These are phyloP conservation scores for Discostella stelligeroides DNA, from an alignment of 108 stramenopile genomes.

Conservation along the genomic window DNA sequence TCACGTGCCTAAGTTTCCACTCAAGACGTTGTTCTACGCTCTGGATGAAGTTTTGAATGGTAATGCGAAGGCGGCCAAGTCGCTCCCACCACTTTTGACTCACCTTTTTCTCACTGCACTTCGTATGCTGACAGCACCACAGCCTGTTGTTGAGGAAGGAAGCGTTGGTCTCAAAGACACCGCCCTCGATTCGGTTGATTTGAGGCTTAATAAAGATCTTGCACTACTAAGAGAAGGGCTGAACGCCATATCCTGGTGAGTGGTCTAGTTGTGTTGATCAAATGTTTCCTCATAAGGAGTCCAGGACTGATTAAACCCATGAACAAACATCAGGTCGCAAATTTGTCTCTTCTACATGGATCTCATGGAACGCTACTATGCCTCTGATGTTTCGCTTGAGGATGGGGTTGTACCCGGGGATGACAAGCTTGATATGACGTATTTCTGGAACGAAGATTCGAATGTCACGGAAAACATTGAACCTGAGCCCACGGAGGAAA, in stretches of 20 bases:
- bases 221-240: constrained; percentile 50
- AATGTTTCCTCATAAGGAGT: background rate
- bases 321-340: constrained; percentile 47
- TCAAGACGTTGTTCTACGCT: constrained; percentile 71
- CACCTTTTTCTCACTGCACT: constrained; percentile 76
- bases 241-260: constrained; percentile 65
- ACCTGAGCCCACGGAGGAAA: constrained; percentile 11
- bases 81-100: constrained; percentile 74
- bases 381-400: constrained; percentile 58
- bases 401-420: constrained; percentile 53
- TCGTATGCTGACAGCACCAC: constrained; percentile 54
- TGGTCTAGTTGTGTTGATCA: background rate
- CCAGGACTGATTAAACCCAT: background rate
- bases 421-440: constrained; percentile 58
- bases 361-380: constrained; percentile 78
- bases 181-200: constrained; percentile 35
- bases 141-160: constrained; percentile 11
- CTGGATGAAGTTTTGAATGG: constrained; percentile 67
- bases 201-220: constrained; percentile 55
- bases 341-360: constrained; percentile 76
- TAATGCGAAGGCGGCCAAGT: constrained; percentile 59
- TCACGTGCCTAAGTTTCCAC: constrained; percentile 60
- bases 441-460: constrained; percentile 43
- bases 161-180: constrained; percentile 12
- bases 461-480: constrained; percentile 38